Evolutionary conservation across 2,329 filamentous ascomycete species (phyloP), one percentile per base, ranked within the genome.

Genomic region (Onygena corvina): DNA sequence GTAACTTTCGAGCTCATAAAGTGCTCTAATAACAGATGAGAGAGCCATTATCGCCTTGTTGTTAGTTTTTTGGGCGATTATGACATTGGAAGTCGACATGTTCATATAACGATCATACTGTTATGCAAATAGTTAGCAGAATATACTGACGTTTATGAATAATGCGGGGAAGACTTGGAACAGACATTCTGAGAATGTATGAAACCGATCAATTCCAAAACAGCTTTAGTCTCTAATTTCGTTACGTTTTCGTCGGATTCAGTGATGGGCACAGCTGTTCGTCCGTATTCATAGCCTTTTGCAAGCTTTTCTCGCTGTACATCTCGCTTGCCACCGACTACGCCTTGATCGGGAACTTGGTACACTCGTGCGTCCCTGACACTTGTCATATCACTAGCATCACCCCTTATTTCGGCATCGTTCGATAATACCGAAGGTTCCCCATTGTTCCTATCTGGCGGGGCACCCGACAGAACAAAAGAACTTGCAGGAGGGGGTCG

Each of bases 261-360:
- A 56, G 80, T 86, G 57, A 98, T 94, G 56, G 84, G 82, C 1
- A 98, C 90, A 2, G 86, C 87, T 0, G 90, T 95, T 50, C 88
- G 78, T 40, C 92, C 92, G 62, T 98, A 98, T 60, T 87, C 82
- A 60, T 90, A 98, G 0, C 92, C 92, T 63, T 88, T 94, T n/a
- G 86, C 86, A 31, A 98, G 74, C 12, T 86, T 79, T 11, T 94
- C 88, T 51, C 80, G 80, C 23, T 84, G 79, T 21, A 98, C 81
- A 48, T 94, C 86, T 48, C 75, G 76, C 67, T 90, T 94, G 9
- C 85, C 84, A 12, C 86, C 87, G 0, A 83, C 80, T 0, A 80
- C 81, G 33, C 76, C 71, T 3, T 83, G 76, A 53, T 95, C 86
- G 31, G 82, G 77, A 52, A 96, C 77, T 59, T 83, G 83, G 66